Percentiles rank a stretch among this genome's conserved stretches.
These are phyloP conservation scores for Paraconiothyrium brasiliense DNA, from an alignment of 2,329 filamentous ascomycete species.

Conservation along the genomic window DNA sequence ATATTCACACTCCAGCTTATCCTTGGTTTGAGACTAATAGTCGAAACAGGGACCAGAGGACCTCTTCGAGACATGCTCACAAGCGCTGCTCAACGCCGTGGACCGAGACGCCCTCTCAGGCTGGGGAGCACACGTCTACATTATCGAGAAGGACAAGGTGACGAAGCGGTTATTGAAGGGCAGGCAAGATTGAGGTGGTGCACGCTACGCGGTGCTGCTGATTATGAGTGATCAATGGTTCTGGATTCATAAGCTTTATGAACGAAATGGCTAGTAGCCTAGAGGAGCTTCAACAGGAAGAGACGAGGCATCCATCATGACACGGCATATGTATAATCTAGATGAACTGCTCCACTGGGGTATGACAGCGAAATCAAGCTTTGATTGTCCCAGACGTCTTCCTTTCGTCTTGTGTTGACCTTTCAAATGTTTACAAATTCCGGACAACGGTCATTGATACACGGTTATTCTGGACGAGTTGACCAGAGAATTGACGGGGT, in stretches of 20 bases:
- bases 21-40: slow-evolving; percentile 19
- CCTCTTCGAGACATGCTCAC: slow-evolving; percentile 97
- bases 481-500: neutral
- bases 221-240: slow-evolving; percentile 27
- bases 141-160: slow-evolving; percentile 99
- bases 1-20: neutral
- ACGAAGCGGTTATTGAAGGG: slow-evolving; percentile 99
- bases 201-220: slow-evolving; percentile 17
- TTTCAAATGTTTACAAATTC: neutral
- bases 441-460: neutral
- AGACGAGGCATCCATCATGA: slow-evolving; percentile 15
- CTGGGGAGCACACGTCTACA: slow-evolving; percentile 98
- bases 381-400: neutral
- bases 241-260: slow-evolving; percentile 24
- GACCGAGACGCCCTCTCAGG: slow-evolving; percentile 96
- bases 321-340: slow-evolving; percentile 28
- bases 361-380: slow-evolving; percentile 21
- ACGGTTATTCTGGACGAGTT: neutral
- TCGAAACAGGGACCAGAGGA: slow-evolving; percentile 79
- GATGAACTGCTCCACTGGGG: slow-evolving; percentile 13
- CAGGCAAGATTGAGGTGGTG: slow-evolving; percentile 75
- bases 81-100: slow-evolving; percentile 92
- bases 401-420: neutral
- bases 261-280: slow-evolving; percentile 3
- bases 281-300: slow-evolving; percentile 10